Conservation (phyloP, 352 stramenopile genomes). For the Chrysophaeum taylorii region DNA sequence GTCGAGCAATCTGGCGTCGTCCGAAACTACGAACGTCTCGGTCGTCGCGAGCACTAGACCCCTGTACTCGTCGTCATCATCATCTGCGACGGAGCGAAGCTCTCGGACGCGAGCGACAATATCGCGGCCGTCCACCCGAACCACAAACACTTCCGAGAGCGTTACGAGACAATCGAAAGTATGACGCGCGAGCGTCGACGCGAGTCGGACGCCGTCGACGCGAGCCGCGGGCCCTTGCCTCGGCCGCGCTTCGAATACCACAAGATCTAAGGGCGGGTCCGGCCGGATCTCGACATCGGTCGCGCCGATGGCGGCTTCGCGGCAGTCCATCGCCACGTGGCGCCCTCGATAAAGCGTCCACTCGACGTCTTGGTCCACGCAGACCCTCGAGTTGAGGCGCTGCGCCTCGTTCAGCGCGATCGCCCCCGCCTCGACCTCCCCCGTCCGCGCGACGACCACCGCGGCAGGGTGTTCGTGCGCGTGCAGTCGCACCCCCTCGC, state of each 20-base stretch:
- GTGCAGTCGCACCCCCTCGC: neutral
- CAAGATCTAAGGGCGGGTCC: neutral
- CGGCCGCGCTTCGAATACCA: constrained; percentile 5
- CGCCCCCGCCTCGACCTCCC: neutral
- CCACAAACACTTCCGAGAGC: neutral
- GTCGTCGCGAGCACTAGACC: neutral
- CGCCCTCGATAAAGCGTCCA: constrained; percentile 6
- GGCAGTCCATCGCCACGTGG: neutral
- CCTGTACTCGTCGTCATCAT: constrained; percentile 5
- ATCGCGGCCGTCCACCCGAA: neutral
- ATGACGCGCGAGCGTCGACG: neutral
- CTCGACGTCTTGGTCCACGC: neutral
- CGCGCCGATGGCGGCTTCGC: constrained; percentile 5
- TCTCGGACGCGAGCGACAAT: neutral
- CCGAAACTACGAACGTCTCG: neutral
- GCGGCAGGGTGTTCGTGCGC: constrained; percentile 5
- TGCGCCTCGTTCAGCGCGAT: constrained; percentile 19
- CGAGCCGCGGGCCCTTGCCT: neutral
- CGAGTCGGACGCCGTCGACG: neutral
- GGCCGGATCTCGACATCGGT: neutral
- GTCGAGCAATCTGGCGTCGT: neutral
- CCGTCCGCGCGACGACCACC: neutral
- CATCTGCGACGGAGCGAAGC: neutral
- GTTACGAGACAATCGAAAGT: constrained; percentile 2
- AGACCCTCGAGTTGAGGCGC: constrained; percentile 18